Evolutionary conservation across 78 protist genomes (phyloP).

Genomic region (Creolimax fragrantissima): DNA sequence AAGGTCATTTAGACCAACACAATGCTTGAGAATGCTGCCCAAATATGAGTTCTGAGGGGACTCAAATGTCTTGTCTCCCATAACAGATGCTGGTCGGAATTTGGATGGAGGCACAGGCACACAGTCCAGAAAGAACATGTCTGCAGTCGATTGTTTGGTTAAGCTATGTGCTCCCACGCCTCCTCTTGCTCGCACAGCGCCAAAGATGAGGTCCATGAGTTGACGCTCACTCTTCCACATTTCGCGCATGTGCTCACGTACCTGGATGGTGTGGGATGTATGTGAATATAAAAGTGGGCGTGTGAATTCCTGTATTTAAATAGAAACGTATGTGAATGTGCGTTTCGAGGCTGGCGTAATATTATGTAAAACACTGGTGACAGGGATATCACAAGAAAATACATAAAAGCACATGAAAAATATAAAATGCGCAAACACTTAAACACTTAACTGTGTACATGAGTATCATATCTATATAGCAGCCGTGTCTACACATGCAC

Average conservation of each 20-base stretch:
- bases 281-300: background rate
- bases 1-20: background rate
- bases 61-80: slow-evolving; percentile 31
- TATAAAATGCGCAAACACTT: background rate
- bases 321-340: background rate
- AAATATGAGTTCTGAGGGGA: slow-evolving; percentile 37
- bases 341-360: background rate
- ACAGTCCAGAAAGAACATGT: slow-evolving; percentile 36
- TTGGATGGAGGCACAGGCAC: slow-evolving; percentile 56
- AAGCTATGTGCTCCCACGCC: background rate
- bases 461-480: too few species aligned
- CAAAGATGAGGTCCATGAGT: background rate
- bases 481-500: too few species aligned
- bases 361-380: too few species aligned
- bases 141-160: background rate
- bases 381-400: too few species aligned
- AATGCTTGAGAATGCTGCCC: slow-evolving; percentile 13
- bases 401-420: background rate
- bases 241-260: background rate
- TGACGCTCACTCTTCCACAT: background rate
- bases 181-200: background rate
- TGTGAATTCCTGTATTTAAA: background rate
- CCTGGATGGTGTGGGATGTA: background rate
- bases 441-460: background rate
- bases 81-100: slow-evolving; percentile 48